A percentile compares a stretch with the other conserved stretches of the same genome.
phyloP scores from a whole-genome alignment of 441 rosid species.

The Arabidopsis lyrata region DNA sequence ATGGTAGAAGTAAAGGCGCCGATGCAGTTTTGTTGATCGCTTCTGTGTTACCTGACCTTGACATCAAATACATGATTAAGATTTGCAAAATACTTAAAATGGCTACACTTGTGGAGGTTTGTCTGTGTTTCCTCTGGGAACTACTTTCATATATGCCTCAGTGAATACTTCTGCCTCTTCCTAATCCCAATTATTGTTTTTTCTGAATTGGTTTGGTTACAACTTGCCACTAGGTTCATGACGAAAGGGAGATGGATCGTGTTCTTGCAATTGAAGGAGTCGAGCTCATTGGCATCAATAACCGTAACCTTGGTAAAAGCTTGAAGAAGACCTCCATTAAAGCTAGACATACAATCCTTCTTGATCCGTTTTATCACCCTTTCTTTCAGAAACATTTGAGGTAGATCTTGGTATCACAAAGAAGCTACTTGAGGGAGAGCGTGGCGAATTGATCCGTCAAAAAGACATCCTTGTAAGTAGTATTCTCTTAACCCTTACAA shows the following conservation, averaged over 20 bases:
- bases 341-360: slow-evolving; percentile 11
- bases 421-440: slow-evolving; percentile 88
- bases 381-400: slow-evolving; percentile 75
- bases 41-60: slow-evolving; percentile 91
- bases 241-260: slow-evolving; percentile 96
- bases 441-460: slow-evolving; percentile 70
- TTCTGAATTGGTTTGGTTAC: slow-evolving; percentile 7
- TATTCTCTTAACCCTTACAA: slow-evolving; percentile 8
- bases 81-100: slow-evolving; percentile 92
- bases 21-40: slow-evolving; percentile 93
- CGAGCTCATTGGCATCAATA: slow-evolving; percentile 90
- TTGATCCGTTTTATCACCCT: slow-evolving; percentile 31
- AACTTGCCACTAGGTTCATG: slow-evolving; percentile 67
- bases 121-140: slow-evolving; percentile 33
- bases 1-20: slow-evolving; percentile 90
- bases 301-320: slow-evolving; percentile 78
- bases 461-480: slow-evolving; percentile 79
- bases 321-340: slow-evolving; percentile 17
- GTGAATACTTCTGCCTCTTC: slow-evolving; percentile 27
- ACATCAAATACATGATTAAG: slow-evolving; percentile 86
- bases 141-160: background rate
- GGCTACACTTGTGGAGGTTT: slow-evolving; percentile 92
- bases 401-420: slow-evolving; percentile 87
- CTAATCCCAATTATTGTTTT: background rate
- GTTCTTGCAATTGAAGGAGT: slow-evolving; percentile 94